Evolutionary conservation across 306 rosid species (phyloP).

Genomic region (Ceratonia siliqua): DNA sequence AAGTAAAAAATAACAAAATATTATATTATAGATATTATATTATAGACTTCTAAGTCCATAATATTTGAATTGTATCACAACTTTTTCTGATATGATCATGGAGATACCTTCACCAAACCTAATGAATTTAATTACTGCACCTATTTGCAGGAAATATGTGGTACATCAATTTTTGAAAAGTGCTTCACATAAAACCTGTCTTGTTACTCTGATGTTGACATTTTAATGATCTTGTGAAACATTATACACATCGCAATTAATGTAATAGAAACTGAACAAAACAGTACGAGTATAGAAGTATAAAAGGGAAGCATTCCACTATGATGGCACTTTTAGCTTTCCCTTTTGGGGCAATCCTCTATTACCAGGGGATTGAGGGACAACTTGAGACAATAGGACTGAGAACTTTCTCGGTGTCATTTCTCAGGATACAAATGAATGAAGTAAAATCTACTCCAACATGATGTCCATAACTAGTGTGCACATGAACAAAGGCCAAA

Average conservation of each 20-base stretch:
- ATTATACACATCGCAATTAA: not conserved
- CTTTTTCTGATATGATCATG: not conserved
- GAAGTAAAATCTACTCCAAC: not conserved
- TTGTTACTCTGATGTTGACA: not conserved
- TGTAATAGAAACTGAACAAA: not conserved
- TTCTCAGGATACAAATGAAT: not conserved
- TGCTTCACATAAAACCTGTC: slow-evolving; percentile 9
- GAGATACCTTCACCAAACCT: not conserved
- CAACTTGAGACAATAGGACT: not conserved
- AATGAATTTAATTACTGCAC: not conserved
- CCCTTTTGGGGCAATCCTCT: not conserved
- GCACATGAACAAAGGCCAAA: slow-evolving; percentile 1
- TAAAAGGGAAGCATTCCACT: not conserved
- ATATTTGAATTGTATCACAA: not conserved
- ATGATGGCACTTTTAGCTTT: not conserved
- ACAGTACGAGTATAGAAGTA: not conserved
- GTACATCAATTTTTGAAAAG: not conserved
- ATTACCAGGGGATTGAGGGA: not conserved
- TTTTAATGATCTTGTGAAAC: not conserved
- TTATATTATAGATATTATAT: not conserved
- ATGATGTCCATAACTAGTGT: not conserved
- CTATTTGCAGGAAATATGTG: not conserved
- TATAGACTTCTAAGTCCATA: not conserved
- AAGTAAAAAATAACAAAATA: slow-evolving; percentile 10
- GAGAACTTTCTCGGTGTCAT: not conserved